Conservation (phyloP, 2,329 filamentous ascomycete genomes). For the Pseudogymnoascus sp. region DNA sequence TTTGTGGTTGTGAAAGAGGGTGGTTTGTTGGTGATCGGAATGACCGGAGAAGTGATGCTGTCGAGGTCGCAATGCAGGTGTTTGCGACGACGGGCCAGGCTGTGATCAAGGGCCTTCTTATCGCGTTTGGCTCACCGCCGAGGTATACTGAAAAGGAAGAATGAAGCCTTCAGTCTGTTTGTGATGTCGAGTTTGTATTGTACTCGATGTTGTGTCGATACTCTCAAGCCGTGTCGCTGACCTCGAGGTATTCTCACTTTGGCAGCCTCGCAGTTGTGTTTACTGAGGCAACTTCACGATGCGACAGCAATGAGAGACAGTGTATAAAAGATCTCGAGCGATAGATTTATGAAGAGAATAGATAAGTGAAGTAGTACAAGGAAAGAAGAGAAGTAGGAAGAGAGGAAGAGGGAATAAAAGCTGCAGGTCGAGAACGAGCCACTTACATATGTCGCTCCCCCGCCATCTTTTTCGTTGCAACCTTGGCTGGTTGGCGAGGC, state of each 20-base stretch:
- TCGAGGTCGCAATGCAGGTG: neutral
- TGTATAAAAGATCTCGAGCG: neutral
- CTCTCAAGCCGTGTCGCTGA: neutral
- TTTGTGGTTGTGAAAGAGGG: neutral
- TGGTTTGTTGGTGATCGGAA: slow-evolving; percentile 1
- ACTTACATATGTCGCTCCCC: slow-evolving; percentile 1
- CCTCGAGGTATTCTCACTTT: neutral
- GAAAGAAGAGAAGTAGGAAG: neutral
- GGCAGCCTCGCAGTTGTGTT: neutral
- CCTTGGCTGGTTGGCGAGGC: neutral
- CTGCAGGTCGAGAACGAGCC: neutral
- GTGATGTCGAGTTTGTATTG: neutral
- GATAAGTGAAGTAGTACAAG: neutral
- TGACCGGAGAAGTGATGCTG: neutral
- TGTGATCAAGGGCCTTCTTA: neutral
- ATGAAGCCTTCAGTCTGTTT: neutral
- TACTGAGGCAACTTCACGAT: neutral
- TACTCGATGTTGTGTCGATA: neutral
- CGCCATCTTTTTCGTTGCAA: neutral
- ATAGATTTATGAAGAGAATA: neutral
- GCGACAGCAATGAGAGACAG: neutral
- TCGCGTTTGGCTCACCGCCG: neutral
- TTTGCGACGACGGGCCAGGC: neutral
- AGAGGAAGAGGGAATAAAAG: neutral
- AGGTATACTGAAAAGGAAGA: neutral